Evolutionary conservation across 1,284 basidiomycete genomes (phyloP).

Genomic region (Ceratobasidium sp.): DNA sequence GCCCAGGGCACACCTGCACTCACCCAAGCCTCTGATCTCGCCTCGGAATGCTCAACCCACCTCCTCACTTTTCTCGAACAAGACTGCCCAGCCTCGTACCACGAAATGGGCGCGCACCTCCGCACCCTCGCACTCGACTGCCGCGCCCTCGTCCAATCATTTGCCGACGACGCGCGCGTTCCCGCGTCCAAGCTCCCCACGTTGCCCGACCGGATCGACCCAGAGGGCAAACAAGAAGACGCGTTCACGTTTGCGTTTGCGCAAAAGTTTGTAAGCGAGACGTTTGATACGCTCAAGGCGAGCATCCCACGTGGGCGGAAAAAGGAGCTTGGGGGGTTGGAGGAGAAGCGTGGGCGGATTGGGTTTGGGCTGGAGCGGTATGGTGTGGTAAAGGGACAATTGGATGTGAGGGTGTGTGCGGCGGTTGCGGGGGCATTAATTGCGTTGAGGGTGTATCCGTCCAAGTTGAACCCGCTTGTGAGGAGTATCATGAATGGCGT

Average conservation of each 20-base stretch:
- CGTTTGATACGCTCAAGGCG: slow-evolving; percentile 81
- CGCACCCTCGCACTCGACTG: slow-evolving; percentile 86
- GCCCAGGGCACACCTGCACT: slow-evolving; percentile 44
- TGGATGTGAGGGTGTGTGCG: slow-evolving; percentile 89
- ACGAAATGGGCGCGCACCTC: slow-evolving; percentile 90
- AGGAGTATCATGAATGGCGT: slow-evolving; percentile 98
- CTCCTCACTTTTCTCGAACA: slow-evolving; percentile 80
- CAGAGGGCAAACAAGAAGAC: slow-evolving; percentile 67
- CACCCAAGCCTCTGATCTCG: slow-evolving; percentile 63
- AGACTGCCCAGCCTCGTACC: slow-evolving; percentile 75
- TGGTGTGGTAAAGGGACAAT: slow-evolving; percentile 82
- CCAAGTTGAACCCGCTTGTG: slow-evolving; percentile 96
- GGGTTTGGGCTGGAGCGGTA: slow-evolving; percentile 85
- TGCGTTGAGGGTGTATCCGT: slow-evolving; percentile 82
- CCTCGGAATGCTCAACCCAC: slow-evolving; percentile 71
- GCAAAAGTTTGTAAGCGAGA: slow-evolving; percentile 72
- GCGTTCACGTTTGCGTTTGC: slow-evolving; percentile 88
- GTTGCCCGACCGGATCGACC: slow-evolving; percentile 81
- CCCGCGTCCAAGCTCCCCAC: slow-evolving; percentile 81
- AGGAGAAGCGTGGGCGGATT: slow-evolving; percentile 81
- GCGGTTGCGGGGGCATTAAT: slow-evolving; percentile 93
- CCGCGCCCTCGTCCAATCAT: slow-evolving; percentile 79
- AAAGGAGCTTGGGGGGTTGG: slow-evolving; percentile 76
- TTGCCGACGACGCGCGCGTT: slow-evolving; percentile 87
- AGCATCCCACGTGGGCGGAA: slow-evolving; percentile 80